Evolutionary conservation across 208 protist species (phyloP), one percentile per base, ranked within the genome.

Genomic region (Trichomonas tenax): DNA sequence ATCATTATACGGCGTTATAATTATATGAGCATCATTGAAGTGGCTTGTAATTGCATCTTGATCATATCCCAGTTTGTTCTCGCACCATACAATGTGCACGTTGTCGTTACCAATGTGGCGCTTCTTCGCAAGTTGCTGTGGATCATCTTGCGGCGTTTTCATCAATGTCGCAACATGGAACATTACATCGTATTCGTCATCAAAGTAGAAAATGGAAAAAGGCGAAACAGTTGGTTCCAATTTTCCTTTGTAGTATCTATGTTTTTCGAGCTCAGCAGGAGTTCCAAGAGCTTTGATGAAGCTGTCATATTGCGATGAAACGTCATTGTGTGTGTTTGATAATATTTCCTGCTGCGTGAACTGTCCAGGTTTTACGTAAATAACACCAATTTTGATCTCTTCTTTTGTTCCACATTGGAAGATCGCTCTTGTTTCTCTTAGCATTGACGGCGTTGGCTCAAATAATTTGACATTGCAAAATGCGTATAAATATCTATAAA

Each of bases 1-100:
- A 26, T 72, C 58, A 72, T 96, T 41, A n/a, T 98, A 82, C 31
- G 98, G 98, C 82, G 97, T 98, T 21, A 95, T 72, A 2, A 95
- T 45, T 41, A 95, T 63, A 72, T 95, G 44, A 11, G 40, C 41
- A 45, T 51, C 49, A 72, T 95, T 95, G 36, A 95, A 95, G 6
- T 95, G 26, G n/a, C 40, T 44, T 3, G 46, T 38, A 72, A 95
- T 95, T 21, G 34, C 36, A 41, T 26, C 15, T 45, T 41, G 15
- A 81, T 81, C n/a, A 95, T 95, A 95, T 26, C 46, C 44, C 0
- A 31, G 9, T 17, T 40, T 34, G 46, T 95, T 51, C 51, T 95
- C 89, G 44, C 46, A 81, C 89, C 89, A 95, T 8, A 95, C 46
- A 40, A 95, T 95, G 40, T 95, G 44, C 10, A 95, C 89, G 72